Evolutionary conservation across 164 flowering plant species (phyloP), one percentile per base, ranked within the genome.

Genomic region (Tetrastigma voinierianum): DNA sequence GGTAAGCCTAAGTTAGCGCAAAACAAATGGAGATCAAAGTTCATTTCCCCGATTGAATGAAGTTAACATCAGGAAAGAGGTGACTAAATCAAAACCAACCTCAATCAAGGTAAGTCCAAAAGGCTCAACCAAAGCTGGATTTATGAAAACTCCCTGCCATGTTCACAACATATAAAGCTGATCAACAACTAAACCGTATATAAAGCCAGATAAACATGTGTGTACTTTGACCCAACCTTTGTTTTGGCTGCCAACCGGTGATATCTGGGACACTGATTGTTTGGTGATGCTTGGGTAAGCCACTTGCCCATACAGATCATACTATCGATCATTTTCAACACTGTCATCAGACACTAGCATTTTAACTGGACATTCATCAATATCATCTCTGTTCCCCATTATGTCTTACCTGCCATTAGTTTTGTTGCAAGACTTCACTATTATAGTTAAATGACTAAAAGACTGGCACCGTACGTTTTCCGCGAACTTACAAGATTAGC

Each of bases 261-360:
- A 94, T 94, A 13, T 94, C 98, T 5, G 98, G 96, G 62, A 94
- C 98, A 81, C 98, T 32, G 72, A 69, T 63, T 94, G 98, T 73
- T 83, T 94, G n/a, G 77, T 94, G 98, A 84, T 94, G 98, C 81
- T 94, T 12, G 98, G 97, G 71, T 86, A 87, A 43, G 98, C 98
- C 49, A 94, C 97, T 69, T 77, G 87, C 25, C 98, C 98, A 76
- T 91, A 94, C 9, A 94, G 89, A 71, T 94, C 98, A 69, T 91
- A 90, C 70, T 94, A 67, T 94, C 98, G 17, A 94, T 78, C 72
- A 94, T 62, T 74, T 94, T 91, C 76, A 94, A 59, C 14, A 90
- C 97, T 11, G 96, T 89, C 1, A 82, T 84, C 18, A 94, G 58
- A 94, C 92, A 68, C 79, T 84, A 13, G 96, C 88, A 76, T 80